phyloP scores from a whole-genome alignment of 2,329 filamentous ascomycete species.

The Emericellopsis atlantica region DNA sequence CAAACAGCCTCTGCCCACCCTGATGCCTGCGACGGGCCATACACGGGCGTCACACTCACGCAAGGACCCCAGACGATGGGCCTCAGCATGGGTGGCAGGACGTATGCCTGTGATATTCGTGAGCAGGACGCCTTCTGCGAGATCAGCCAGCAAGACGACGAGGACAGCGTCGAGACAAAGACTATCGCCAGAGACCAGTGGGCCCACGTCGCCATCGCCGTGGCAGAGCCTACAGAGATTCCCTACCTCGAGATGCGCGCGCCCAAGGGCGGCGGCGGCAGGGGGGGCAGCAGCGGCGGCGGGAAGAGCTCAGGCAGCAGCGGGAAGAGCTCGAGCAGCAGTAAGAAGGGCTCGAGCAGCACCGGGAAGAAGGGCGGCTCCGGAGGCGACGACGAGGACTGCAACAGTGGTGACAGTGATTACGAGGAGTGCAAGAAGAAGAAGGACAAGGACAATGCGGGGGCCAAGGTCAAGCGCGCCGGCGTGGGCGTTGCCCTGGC shows the following conservation, averaged over 20 bases:
- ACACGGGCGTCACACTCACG: conserved; percentile 9
- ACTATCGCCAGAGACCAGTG: not conserved
- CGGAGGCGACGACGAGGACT: not conserved
- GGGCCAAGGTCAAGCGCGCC: too few species aligned
- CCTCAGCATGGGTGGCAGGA: conserved; percentile 5
- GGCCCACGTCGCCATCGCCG: not conserved
- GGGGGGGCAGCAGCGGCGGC: not conserved
- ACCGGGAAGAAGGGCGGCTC: not conserved
- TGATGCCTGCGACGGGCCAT: conserved; percentile 9
- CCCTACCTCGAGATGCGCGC: not conserved
- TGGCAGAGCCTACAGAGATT: not conserved
- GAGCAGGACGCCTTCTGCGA: conserved; percentile 6
- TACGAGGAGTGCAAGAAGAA: too few species aligned
- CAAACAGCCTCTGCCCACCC: conserved; percentile 7
- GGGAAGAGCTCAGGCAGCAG: not conserved
- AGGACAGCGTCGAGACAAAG: not conserved
- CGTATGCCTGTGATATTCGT: conserved; percentile 8
- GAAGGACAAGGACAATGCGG: too few species aligned
- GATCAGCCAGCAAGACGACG: not conserved
- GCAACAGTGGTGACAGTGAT: not conserved
- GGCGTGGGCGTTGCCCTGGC: too few species aligned
- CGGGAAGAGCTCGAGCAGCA: not conserved
- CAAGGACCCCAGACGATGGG: conserved; percentile 6
- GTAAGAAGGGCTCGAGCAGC: too few species aligned
- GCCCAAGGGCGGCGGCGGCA: not conserved